Evolutionary conservation across 73 alveolate species (phyloP).

Genomic region (Paramecium sonneborni): DNA sequence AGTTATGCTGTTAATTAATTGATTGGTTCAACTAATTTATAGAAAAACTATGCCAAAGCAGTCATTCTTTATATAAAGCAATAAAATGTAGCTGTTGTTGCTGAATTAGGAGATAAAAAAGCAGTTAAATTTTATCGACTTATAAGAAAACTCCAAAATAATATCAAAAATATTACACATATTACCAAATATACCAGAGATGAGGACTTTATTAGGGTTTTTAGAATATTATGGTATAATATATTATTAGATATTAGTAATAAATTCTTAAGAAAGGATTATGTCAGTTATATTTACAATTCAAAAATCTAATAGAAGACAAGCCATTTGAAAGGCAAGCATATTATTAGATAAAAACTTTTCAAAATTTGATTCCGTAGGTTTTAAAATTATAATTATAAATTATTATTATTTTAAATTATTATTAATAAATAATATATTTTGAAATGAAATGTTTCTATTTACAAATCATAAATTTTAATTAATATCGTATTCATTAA

Average conservation of each 20-base stretch:
- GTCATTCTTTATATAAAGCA: neutral
- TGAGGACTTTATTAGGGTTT: neutral
- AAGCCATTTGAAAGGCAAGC: neutral
- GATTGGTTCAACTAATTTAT: neutral
- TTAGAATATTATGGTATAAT: constrained; percentile 3
- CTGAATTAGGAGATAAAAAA: neutral
- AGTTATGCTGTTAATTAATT: neutral
- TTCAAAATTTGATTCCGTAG: neutral
- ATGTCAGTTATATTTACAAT: neutral
- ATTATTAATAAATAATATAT: neutral
- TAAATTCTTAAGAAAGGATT: constrained; percentile 13
- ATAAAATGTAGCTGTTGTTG: neutral
- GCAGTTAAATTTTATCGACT: neutral
- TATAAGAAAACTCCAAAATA: neutral
- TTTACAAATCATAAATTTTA: too few species aligned
- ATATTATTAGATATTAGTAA: neutral
- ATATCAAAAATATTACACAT: neutral
- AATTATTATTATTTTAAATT: neutral
- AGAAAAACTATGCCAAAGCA: constrained; percentile 33
- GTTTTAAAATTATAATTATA: neutral
- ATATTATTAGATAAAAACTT: neutral
- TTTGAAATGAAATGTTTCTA: too few species aligned
- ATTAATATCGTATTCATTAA: too few species aligned
- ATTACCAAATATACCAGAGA: constrained; percentile 1
- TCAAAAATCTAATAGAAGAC: constrained; percentile 28